These are phyloP conservation scores for Oryza coarctata DNA, from an alignment of 176 grass and related monocot genomes.

Conservation along the genomic window DNA sequence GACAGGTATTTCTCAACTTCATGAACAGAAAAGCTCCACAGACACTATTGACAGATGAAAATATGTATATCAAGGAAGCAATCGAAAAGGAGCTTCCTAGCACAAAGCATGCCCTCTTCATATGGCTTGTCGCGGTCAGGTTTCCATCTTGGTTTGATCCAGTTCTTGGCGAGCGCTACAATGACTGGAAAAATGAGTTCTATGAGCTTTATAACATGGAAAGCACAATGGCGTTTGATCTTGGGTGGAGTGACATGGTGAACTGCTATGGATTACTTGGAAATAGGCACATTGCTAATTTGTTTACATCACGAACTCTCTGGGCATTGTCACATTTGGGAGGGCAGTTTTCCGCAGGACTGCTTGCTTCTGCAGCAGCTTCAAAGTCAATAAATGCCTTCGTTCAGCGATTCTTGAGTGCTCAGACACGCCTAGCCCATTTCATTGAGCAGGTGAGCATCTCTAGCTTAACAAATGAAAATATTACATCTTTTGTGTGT, in stretches of 20 bases:
- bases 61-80: conserved; percentile 55
- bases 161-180: conserved; percentile 54
- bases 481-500: background rate
- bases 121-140: conserved; percentile 50
- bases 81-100: conserved; percentile 60
- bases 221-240: conserved; percentile 52
- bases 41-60: conserved; percentile 73
- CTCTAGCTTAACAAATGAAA: background rate
- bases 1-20: conserved; percentile 79
- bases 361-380: conserved; percentile 30
- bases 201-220: conserved; percentile 58
- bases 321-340: conserved; percentile 70
- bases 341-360: conserved; percentile 52
- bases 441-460: conserved; percentile 62
- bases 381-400: conserved; percentile 61
- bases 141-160: conserved; percentile 66
- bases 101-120: conserved; percentile 67
- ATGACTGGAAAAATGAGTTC: conserved; percentile 61
- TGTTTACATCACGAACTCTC: conserved; percentile 47
- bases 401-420: conserved; percentile 59
- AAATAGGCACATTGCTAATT: conserved; percentile 56
- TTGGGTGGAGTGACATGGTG: conserved; percentile 67
- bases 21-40: conserved; percentile 69
- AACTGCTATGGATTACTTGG: conserved; percentile 52
- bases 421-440: conserved; percentile 49